Evolutionary conservation across 768 basidiomycete species (phyloP).

Genomic region (Gautieria morchelliformis): DNA sequence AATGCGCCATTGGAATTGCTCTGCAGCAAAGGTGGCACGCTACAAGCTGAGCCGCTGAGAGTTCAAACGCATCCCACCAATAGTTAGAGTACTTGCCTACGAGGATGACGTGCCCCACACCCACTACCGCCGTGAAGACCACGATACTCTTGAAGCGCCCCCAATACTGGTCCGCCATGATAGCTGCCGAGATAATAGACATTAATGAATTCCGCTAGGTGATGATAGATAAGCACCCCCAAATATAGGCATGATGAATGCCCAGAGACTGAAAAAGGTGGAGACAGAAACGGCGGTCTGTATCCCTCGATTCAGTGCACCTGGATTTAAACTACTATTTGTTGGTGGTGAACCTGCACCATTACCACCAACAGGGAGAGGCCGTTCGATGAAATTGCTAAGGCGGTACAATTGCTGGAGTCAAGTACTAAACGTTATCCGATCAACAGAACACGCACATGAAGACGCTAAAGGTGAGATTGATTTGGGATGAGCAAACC

Average conservation of each 20-base stretch:
- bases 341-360: slow-evolving; percentile 6
- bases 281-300: slow-evolving; percentile 7
- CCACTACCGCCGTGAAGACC: slow-evolving; percentile 3
- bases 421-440: neutral
- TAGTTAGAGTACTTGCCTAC: slow-evolving; percentile 1
- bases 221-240: neutral
- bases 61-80: neutral
- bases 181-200: neutral
- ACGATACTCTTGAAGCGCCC: slow-evolving; percentile 4
- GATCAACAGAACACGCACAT: neutral
- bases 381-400: slow-evolving; percentile 6
- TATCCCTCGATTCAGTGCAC: slow-evolving; percentile 4
- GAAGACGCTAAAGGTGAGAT: neutral
- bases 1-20: slow-evolving; percentile 6
- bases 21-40: slow-evolving; percentile 5
- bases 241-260: slow-evolving; percentile 7
- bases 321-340: neutral
- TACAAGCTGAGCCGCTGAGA: neutral
- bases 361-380: slow-evolving; percentile 5
- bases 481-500: neutral
- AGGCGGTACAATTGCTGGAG: neutral
- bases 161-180: slow-evolving; percentile 8
- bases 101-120: slow-evolving; percentile 5
- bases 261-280: slow-evolving; percentile 7
- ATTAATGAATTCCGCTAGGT: neutral